A percentile compares a stretch with the other conserved stretches of the same genome.
These are phyloP conservation scores for Protea cynaroides DNA, from an alignment of 164 flowering plant genomes.

Conservation along the genomic window DNA sequence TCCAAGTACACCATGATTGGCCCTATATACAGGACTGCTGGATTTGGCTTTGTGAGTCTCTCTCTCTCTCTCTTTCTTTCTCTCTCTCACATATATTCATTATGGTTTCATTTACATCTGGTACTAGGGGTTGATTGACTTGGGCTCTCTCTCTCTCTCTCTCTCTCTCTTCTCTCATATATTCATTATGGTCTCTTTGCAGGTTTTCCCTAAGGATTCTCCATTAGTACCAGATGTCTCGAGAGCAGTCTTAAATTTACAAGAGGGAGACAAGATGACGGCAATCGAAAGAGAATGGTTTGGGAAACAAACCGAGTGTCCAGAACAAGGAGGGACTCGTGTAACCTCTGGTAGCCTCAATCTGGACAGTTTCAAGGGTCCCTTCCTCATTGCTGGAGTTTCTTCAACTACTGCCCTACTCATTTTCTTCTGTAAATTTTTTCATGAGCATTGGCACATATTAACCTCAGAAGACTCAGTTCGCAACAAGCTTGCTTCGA, in stretches of 20 bases:
- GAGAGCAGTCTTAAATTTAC: neutral
- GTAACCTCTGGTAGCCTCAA: conserved; percentile 1
- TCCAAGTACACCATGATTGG: conserved; percentile 13
- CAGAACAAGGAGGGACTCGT: neutral
- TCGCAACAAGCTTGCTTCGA: too few species aligned
- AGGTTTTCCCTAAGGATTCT: neutral
- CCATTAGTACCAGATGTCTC: neutral
- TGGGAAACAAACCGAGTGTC: neutral
- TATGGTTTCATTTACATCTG: too few species aligned
- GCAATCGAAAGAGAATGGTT: neutral
- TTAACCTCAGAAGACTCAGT: too few species aligned
- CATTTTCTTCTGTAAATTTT: neutral
- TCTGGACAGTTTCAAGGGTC: conserved; percentile 7
- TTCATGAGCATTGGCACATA: neutral
- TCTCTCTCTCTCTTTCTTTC: conserved; percentile 11
- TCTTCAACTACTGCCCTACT: conserved; percentile 1
- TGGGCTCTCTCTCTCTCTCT: neutral
- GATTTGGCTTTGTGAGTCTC: conserved; percentile 20
- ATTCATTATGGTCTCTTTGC: too few species aligned
- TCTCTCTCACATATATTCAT: conserved; percentile 1
- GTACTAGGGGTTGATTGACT: too few species aligned
- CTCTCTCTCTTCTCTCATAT: neutral
- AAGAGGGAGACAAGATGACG: neutral
- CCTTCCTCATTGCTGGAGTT: conserved; percentile 7
- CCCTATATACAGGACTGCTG: conserved; percentile 13